Conservation (phyloP, 306 rosid genomes). For the Pyrus communis region DNA sequence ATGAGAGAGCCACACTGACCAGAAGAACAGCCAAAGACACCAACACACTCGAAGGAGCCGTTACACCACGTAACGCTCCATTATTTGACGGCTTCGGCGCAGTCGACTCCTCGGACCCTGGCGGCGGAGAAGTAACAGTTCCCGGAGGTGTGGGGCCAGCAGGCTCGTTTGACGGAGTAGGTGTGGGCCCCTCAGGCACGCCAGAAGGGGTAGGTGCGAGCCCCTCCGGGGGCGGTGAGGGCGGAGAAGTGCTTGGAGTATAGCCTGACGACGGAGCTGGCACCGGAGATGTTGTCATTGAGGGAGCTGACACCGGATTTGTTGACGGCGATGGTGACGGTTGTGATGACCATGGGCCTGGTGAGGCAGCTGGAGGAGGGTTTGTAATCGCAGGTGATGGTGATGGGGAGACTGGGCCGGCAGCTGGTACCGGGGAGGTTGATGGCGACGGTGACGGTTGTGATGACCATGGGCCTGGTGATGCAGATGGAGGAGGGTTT, state of each 20-base stretch:
- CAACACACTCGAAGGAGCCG: constrained; percentile 19
- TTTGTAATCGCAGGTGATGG: constrained; percentile 1
- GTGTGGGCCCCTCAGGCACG: not conserved
- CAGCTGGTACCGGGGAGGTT: not conserved
- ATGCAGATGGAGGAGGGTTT: not conserved
- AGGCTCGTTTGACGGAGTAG: not conserved
- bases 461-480: not conserved
- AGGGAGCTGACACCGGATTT: not conserved
- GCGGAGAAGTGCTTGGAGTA: not conserved
- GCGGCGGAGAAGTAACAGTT: constrained; percentile 6
- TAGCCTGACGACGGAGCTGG: not conserved
- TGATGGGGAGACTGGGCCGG: not conserved
- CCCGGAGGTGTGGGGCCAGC: not conserved
- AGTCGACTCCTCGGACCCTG: constrained; percentile 4
- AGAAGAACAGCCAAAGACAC: constrained; percentile 20
- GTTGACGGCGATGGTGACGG: not conserved
- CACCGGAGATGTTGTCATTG: constrained; percentile 1
- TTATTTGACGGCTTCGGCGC: not conserved
- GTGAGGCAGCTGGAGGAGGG: not conserved
- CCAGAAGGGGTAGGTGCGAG: constrained; percentile 9
- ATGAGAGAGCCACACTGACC: constrained; percentile 24
- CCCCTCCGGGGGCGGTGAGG: not conserved
- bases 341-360: not conserved
- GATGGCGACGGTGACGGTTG: not conserved
- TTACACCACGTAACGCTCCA: constrained; percentile 2